A percentile compares a stretch with the other conserved stretches of the same genome.
phyloP scores from a whole-genome alignment of 345 rosid genomes.

The Geranium rotundifolium region DNA sequence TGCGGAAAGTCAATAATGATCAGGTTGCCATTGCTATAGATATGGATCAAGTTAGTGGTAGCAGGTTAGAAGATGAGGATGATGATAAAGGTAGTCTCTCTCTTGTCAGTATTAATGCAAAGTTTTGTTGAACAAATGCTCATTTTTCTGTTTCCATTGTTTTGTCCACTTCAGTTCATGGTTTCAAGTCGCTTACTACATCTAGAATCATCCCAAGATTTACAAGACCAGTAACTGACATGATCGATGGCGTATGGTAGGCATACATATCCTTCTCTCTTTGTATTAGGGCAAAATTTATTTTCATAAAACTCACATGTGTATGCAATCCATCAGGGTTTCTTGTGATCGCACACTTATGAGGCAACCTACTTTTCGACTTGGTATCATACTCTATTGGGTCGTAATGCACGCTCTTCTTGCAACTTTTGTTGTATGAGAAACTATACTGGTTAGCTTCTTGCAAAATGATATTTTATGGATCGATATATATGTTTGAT shows the following conservation, averaged over 20 bases:
- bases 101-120: background rate
- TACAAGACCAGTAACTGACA: conserved; percentile 67
- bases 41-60: conserved; percentile 29
- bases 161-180: conserved; percentile 44
- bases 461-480: background rate
- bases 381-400: conserved; percentile 79
- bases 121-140: background rate
- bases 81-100: conserved; percentile 72
- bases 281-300: background rate
- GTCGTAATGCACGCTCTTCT: conserved; percentile 73
- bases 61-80: conserved; percentile 68
- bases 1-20: conserved; percentile 76
- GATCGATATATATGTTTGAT: no score
- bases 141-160: background rate
- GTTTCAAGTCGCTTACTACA: conserved; percentile 82
- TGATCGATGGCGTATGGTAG: conserved; percentile 84
- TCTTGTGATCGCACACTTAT: conserved; percentile 89
- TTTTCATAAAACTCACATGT: background rate
- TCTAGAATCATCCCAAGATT: conserved; percentile 74
- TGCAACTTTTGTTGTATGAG: conserved; percentile 57
- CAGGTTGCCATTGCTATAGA: conserved; percentile 85
- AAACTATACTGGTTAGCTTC: conserved; percentile 27
- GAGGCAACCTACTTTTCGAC: conserved; percentile 84
- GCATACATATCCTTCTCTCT: conserved; percentile 9
- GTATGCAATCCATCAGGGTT: conserved; percentile 41